These are phyloP conservation scores for Lipomyces yamadae DNA, from an alignment of 805 yeast genomes.

Conservation along the genomic window DNA sequence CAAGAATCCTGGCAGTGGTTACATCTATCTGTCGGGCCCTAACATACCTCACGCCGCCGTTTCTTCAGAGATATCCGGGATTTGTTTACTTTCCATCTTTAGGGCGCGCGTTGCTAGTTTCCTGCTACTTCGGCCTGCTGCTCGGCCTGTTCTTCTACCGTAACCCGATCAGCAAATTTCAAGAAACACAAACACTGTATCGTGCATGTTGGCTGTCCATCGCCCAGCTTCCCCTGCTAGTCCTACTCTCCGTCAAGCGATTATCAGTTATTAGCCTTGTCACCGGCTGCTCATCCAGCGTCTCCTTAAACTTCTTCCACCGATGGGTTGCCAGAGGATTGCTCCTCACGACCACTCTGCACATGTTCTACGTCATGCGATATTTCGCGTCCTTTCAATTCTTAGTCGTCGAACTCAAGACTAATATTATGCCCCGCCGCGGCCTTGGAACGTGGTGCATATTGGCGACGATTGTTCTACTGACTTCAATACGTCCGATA, in stretches of 20 bases:
- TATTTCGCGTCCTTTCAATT: conserved; percentile 34
- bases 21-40: conserved; percentile 24
- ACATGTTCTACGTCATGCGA: conserved; percentile 38
- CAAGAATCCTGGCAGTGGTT: conserved; percentile 17
- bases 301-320: conserved; percentile 40
- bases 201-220: conserved; percentile 42
- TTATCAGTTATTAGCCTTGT: conserved; percentile 34
- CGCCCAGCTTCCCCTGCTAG: conserved; percentile 41
- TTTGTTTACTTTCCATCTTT: conserved; percentile 24
- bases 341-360: conserved; percentile 39
- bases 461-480: conserved; percentile 38
- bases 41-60: conserved; percentile 20
- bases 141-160: conserved; percentile 38
- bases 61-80: conserved; percentile 10
- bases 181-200: conserved; percentile 9
- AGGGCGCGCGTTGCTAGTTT: conserved; percentile 23
- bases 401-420: conserved; percentile 28
- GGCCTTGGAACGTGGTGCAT: conserved; percentile 41
- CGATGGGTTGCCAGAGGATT: conserved; percentile 42
- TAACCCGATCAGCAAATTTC: conserved; percentile 8
- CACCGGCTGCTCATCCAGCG: conserved; percentile 37
- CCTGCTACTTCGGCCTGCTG: conserved; percentile 34
- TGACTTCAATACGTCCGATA: conserved; percentile 44
- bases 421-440: conserved; percentile 30
- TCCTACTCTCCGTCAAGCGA: conserved; percentile 38